Percentiles rank a stretch among this genome's conserved stretches.
These are phyloP conservation scores for Amphicarpaea edgeworthii DNA, from an alignment of 306 rosid species.

Conservation along the genomic window DNA sequence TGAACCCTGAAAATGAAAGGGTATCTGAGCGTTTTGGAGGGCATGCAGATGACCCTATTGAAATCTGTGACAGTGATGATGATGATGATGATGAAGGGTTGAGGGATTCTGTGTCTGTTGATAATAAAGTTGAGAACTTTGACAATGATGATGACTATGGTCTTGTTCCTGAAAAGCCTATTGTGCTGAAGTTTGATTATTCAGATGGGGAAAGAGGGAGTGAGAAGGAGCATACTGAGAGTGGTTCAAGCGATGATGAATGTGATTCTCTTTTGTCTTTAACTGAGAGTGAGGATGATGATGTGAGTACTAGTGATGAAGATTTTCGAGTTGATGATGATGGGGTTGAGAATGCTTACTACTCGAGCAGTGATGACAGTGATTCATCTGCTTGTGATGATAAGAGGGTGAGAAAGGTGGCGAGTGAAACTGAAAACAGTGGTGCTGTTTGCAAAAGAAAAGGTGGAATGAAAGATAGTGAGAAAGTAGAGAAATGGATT, in stretches of 20 bases:
- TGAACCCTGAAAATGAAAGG: not conserved
- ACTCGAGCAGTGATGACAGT: not conserved
- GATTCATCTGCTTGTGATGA: too few species aligned
- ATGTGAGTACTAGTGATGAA: constrained; percentile 34
- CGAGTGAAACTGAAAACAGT: not conserved
- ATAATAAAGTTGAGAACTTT: constrained; percentile 27
- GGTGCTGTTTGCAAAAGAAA: not conserved
- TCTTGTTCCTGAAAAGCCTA: not conserved
- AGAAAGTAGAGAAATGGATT: not conserved
- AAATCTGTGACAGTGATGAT: not conserved
- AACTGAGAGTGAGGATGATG: constrained; percentile 1
- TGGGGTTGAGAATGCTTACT: not conserved
- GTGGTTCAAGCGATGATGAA: not conserved
- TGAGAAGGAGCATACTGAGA: not conserved
- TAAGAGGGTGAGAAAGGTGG: constrained; percentile 12
- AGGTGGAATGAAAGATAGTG: not conserved
- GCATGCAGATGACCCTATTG: not conserved
- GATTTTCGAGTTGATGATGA: constrained; percentile 21
- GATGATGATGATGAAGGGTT: not conserved
- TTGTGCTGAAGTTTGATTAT: not conserved
- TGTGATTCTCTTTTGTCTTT: not conserved
- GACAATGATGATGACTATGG: not conserved
- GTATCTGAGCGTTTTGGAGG: not conserved
- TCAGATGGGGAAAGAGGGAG: not conserved
- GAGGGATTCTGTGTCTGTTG: not conserved